These are phyloP conservation scores for Trichoderma gracile DNA, from an alignment of 2,329 filamentous ascomycete species.

Conservation along the genomic window DNA sequence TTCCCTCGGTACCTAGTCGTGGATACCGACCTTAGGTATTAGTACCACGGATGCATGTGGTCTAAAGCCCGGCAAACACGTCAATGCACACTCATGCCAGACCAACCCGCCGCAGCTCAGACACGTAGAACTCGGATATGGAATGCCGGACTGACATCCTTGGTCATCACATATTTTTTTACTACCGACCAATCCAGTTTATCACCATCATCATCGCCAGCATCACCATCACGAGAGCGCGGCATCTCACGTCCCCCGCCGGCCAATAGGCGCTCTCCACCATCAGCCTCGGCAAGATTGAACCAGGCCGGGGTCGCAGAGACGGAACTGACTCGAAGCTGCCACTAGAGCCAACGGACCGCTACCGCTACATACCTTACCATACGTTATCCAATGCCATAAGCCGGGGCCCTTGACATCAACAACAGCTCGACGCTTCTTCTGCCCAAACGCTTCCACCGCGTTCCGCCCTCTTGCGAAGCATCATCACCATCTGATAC, in stretches of 20 bases:
- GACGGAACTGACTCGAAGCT: conserved; percentile 19
- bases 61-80: not conserved
- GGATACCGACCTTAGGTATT: no score
- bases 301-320: conserved; percentile 9
- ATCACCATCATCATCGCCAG: not conserved
- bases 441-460: conserved; percentile 3
- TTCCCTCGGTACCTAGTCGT: conserved; percentile 5
- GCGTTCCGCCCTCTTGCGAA: conserved; percentile 6
- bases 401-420: conserved; percentile 20
- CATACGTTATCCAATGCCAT: not conserved
- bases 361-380: no score
- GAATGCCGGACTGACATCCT: not conserved
- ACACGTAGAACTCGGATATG: not conserved
- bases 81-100: not conserved
- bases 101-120: not conserved
- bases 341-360: conserved; percentile 3
- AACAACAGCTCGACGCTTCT: conserved; percentile 12
- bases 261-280: conserved; percentile 18
- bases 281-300: conserved; percentile 23
- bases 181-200: not conserved
- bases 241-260: conserved; percentile 1
- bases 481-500: conserved; percentile 17
- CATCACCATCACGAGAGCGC: not conserved
- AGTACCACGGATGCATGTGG: no score
- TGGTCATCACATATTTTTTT: not conserved